phyloP scores from a whole-genome alignment of 331 rosid species.

The Rhamnella rubrinervis region DNA sequence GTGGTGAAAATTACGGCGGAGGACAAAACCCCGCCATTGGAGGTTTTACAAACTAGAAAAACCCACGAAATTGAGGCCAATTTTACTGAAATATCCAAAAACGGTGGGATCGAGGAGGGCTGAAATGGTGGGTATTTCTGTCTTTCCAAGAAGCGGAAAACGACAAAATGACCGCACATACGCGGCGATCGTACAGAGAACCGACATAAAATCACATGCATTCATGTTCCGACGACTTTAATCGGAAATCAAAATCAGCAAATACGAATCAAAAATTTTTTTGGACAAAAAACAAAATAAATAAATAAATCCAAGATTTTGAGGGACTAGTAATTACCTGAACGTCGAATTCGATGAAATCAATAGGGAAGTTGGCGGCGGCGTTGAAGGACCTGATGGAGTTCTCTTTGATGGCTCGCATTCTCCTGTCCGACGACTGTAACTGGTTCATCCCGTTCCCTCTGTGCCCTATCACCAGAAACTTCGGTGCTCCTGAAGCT shows the following conservation, averaged over 20 bases:
- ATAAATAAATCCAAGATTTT: background rate
- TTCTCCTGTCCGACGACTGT: slow-evolving; percentile 46
- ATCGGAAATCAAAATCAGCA: no score
- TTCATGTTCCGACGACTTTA: background rate
- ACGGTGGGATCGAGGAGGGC: no score
- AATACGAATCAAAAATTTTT: background rate
- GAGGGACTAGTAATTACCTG: slow-evolving; percentile 33
- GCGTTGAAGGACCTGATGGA: slow-evolving; percentile 51
- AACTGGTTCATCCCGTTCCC: slow-evolving; percentile 57
- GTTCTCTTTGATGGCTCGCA: slow-evolving; percentile 52
- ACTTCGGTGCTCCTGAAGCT: slow-evolving; percentile 38
- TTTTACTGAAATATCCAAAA: slow-evolving; percentile 14
- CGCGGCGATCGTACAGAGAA: slow-evolving; percentile 12
- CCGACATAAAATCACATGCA: background rate
- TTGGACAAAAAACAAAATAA: background rate
- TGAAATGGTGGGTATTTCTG: background rate
- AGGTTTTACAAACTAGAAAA: no score
- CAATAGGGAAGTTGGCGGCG: slow-evolving; percentile 44
- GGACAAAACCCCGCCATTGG: no score
- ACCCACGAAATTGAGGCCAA: background rate
- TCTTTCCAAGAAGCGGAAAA: background rate
- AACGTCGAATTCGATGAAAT: slow-evolving; percentile 56
- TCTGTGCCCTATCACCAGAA: slow-evolving; percentile 55
- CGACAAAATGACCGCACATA: background rate
- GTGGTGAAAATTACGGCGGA: no score